Conservation (phyloP, 805 yeast genomes). For the Starmerella lactis-condensi region DNA sequence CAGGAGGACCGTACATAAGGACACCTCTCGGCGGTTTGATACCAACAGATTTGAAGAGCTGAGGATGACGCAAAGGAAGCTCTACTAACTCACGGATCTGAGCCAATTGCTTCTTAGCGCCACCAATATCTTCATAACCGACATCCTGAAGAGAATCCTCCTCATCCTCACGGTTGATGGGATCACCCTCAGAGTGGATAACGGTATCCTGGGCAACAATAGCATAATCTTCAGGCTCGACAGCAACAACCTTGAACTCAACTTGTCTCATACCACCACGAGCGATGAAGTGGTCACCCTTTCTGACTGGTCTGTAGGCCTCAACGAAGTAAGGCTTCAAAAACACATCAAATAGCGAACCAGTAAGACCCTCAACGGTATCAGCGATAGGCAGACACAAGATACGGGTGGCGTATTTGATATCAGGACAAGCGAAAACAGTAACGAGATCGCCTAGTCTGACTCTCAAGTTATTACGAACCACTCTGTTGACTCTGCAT, state of each 20-base stretch:
- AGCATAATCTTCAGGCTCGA: constrained; percentile 92
- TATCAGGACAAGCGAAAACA: constrained; percentile 91
- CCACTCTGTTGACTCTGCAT: constrained; percentile 85
- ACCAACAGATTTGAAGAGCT: constrained; percentile 92
- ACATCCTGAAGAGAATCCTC: constrained; percentile 92
- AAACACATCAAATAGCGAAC: constrained; percentile 87
- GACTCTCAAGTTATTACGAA: constrained; percentile 83
- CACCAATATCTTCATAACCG: constrained; percentile 98
- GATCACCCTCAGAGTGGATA: constrained; percentile 97
- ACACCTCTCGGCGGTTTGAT: constrained; percentile 98
- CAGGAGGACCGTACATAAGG: constrained; percentile 89
- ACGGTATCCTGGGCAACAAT: constrained; percentile 97
- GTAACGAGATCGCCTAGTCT: constrained; percentile 85
- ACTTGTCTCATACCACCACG: constrained; percentile 99
- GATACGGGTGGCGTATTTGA: constrained; percentile 88
- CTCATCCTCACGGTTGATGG: constrained; percentile 94
- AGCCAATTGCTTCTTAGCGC: constrained; percentile 98
- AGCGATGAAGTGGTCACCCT: constrained; percentile 88
- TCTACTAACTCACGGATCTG: constrained; percentile 97
- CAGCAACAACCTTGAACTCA: constrained; percentile 94
- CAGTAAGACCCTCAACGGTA: constrained; percentile 94
- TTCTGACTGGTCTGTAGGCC: constrained; percentile 96
- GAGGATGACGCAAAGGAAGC: constrained; percentile 95
- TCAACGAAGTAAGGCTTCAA: constrained; percentile 96
- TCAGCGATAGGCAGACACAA: constrained; percentile 94